Conservation (phyloP, 176 grass and related monocot genomes). For the Areca catechu region DNA sequence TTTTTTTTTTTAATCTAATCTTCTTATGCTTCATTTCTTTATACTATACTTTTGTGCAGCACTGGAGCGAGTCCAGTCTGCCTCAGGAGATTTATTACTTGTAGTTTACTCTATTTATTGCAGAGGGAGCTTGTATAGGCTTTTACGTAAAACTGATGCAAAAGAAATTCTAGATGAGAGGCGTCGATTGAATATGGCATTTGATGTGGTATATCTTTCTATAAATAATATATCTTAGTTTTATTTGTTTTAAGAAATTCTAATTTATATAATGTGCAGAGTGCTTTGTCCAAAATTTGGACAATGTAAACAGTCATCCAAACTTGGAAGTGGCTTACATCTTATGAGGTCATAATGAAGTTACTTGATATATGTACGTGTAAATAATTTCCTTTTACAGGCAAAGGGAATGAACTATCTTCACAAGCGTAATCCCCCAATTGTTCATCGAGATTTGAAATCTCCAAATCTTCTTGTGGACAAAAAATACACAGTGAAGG, state of each 20-base stretch:
- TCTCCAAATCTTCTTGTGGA: slow-evolving; percentile 99
- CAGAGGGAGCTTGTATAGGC: slow-evolving; percentile 95
- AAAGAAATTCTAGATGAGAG: slow-evolving; percentile 91
- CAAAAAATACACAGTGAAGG: slow-evolving; percentile 97
- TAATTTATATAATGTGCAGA: no score
- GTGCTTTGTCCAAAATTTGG: no score
- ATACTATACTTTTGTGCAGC: no score
- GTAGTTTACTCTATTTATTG: slow-evolving; percentile 17
- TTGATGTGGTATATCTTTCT: slow-evolving; percentile 65
- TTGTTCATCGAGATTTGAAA: slow-evolving; percentile 98
- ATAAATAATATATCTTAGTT: not conserved
- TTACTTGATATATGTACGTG: no score
- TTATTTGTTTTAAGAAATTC: no score
- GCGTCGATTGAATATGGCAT: slow-evolving; percentile 89
- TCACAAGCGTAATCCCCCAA: slow-evolving; percentile 80
- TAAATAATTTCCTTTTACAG: slow-evolving; percentile 30
- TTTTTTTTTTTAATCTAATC: not conserved
- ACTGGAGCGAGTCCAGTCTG: no score
- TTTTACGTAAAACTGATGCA: slow-evolving; percentile 61
- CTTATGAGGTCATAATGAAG: no score
- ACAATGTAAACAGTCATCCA: no score
- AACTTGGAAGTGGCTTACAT: no score
- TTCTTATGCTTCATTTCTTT: not conserved
- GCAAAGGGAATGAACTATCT: slow-evolving; percentile 99
- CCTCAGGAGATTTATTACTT: not conserved